phyloP scores from a whole-genome alignment of 176 grass and related monocot species.

The Eleusine indica region DNA sequence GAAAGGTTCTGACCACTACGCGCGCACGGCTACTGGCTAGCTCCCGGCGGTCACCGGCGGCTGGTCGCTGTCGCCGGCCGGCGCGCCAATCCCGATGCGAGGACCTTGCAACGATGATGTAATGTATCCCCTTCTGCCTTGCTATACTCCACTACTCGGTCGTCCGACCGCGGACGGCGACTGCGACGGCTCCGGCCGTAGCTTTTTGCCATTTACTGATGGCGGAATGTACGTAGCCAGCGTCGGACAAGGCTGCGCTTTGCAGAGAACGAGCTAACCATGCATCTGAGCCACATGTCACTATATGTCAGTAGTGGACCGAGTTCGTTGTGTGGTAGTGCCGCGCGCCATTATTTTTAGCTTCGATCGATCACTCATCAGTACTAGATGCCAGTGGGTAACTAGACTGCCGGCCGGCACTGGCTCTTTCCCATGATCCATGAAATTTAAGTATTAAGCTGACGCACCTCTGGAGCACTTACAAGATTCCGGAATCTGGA shows the following conservation, averaged over 20 bases:
- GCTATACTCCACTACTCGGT: not conserved
- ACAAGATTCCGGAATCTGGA: conserved; percentile 30
- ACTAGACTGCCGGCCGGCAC: conserved; percentile 50
- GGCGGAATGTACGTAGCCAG: conserved; percentile 4
- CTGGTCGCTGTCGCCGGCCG: conserved; percentile 38
- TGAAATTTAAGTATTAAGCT: conserved; percentile 39
- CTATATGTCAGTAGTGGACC: conserved; percentile 43
- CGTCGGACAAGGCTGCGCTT: conserved; percentile 1
- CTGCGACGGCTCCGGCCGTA: conserved; percentile 37
- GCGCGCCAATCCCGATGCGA: conserved; percentile 34
- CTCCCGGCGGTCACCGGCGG: not conserved
- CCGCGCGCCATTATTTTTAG: not conserved
- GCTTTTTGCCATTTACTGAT: conserved; percentile 43
- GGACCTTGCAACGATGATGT: not conserved
- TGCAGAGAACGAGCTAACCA: not conserved
- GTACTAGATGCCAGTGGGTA: conserved; percentile 23
- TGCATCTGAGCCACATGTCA: conserved; percentile 51
- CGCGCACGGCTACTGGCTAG: not conserved
- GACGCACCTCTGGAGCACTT: conserved; percentile 19
- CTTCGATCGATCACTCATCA: not conserved
- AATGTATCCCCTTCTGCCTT: not conserved
- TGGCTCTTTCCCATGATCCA: conserved; percentile 44
- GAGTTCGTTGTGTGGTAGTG: not conserved
- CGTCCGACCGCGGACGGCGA: conserved; percentile 45
- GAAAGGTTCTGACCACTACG: not conserved